phyloP scores from a whole-genome alignment of 73 alveolate genomes.

The Paramecium sexaurelia region DNA sequence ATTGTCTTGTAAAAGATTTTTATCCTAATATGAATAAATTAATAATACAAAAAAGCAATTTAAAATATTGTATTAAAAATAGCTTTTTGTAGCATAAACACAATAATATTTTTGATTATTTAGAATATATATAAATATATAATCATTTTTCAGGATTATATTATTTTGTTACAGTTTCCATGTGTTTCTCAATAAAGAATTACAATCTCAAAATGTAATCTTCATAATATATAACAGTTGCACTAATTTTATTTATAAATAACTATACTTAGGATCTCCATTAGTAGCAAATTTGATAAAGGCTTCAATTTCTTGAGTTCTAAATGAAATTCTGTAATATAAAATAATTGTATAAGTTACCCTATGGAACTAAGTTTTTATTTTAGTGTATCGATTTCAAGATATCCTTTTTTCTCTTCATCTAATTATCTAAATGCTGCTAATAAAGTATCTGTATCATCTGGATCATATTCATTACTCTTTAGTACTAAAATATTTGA shows the following conservation, averaged over 20 bases:
- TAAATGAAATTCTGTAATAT: conserved; percentile 23
- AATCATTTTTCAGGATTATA: conserved; percentile 36
- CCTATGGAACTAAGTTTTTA: conserved; percentile 4
- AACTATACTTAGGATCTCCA: conserved; percentile 59
- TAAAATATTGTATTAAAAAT: too few relatives aligned
- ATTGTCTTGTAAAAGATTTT: too few relatives aligned
- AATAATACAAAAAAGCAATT: too few relatives aligned
- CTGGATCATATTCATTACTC: conserved; percentile 66
- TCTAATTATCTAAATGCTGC: conserved; percentile 66
- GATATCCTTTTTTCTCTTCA: conserved; percentile 63
- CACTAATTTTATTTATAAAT: not conserved
- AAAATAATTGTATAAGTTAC: not conserved
- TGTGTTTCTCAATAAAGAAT: not conserved
- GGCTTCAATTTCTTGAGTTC: conserved; percentile 40
- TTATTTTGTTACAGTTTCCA: not conserved
- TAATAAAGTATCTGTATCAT: conserved; percentile 60
- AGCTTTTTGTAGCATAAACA: too few relatives aligned
- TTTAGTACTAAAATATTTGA: not conserved
- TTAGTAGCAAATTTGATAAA: conserved; percentile 66
- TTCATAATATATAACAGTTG: conserved; percentile 62
- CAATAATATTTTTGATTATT: too few relatives aligned
- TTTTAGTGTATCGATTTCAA: conserved; percentile 59
- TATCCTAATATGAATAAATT: too few relatives aligned
- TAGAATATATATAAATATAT: not conserved
- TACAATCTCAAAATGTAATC: not conserved